Base-by-base conservation (phyloP, 2,329 filamentous ascomycete species). In the Penicillium corylophilum region DNA sequence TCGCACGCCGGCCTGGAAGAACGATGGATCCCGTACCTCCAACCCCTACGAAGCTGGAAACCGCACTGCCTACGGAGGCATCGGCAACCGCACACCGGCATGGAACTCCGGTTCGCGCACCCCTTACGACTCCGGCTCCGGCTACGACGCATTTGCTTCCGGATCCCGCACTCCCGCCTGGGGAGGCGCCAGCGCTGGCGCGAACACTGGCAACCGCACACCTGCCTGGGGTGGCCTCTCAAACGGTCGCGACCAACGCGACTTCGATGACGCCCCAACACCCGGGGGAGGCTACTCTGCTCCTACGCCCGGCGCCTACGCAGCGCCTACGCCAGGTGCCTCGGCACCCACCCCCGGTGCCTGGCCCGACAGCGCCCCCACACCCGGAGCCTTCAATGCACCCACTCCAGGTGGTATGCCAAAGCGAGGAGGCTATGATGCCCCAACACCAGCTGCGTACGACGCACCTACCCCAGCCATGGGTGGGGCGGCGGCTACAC, bases 41-140 rank as follows among this genome's bases (percentile, higher is more conserved):
- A 73, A 76, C 65, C 86, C 86, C 1, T 89, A 89, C 62, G 86
- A 74, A 60, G 87, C 75, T 60, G 87, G 87, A 54, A 87, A 76
- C 67, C 85, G 86, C 41, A 92, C 90, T 15, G 84, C 89, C 1
- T 95, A 95, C 63, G 90, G 90, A 48, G 61, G 59, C 44, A 43
- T 68, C 16, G 80, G 81, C 20, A 85, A 86, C 26, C 83, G 88
- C 47, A 91, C 87, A 1, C 88, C 88, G 7, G 87, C 87, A 5
- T 92, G 88, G 88, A 86, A 86, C 52, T 87, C 90, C 2, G 88
- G 88, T 46, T 84, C 86, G 48, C 87, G 88, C 69, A 93, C 88
- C 77, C 89, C 48, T 2, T 78, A 78, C 55, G 88, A 87, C 49
- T 82, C 85, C 46, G 78, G 79, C 18, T 89, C 87, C 64, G 40